Conservation (phyloP, 345 rosid genomes). For the Aurinia saxatilis region DNA sequence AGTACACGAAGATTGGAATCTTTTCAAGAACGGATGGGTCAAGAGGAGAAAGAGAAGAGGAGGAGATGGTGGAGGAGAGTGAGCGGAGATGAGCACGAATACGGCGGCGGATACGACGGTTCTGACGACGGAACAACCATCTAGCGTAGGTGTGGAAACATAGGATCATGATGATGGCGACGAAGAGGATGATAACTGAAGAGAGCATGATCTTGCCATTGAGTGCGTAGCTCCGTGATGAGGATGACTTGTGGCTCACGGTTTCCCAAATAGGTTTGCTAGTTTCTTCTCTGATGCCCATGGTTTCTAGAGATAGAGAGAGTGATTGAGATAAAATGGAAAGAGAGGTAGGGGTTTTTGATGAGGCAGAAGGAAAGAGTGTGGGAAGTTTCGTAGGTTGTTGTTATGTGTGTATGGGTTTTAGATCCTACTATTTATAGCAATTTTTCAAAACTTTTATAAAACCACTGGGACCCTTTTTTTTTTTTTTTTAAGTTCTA, state of each 20-base stretch:
- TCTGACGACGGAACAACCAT: slow-evolving; percentile 33
- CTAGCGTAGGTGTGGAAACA: slow-evolving; percentile 58
- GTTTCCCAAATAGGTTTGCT: slow-evolving; percentile 21
- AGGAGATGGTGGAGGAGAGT: slow-evolving; percentile 19
- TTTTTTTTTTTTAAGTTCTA: background rate
- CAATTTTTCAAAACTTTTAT: background rate
- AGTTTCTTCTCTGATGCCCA: slow-evolving; percentile 20
- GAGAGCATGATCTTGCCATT: slow-evolving; percentile 57
- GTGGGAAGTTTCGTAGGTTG: background rate
- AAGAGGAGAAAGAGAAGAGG: slow-evolving; percentile 33
- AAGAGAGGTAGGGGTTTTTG: too few relatives aligned
- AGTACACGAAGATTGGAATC: slow-evolving; percentile 50
- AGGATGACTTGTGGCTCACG: slow-evolving; percentile 12
- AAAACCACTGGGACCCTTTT: background rate
- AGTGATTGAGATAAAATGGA: background rate
- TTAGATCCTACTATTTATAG: slow-evolving; percentile 3
- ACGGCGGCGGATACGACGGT: slow-evolving; percentile 42
- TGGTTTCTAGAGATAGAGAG: background rate
- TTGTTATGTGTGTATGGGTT: background rate
- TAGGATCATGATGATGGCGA: slow-evolving; percentile 37
- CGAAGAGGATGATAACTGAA: slow-evolving; percentile 44
- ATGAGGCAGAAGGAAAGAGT: background rate
- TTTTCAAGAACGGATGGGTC: slow-evolving; percentile 39
- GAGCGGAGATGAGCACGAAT: slow-evolving; percentile 26
- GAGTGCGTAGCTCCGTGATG: slow-evolving; percentile 21